phyloP scores from a whole-genome alignment of 352 stramenopile genomes.

The Phytophthora citrophthora region DNA sequence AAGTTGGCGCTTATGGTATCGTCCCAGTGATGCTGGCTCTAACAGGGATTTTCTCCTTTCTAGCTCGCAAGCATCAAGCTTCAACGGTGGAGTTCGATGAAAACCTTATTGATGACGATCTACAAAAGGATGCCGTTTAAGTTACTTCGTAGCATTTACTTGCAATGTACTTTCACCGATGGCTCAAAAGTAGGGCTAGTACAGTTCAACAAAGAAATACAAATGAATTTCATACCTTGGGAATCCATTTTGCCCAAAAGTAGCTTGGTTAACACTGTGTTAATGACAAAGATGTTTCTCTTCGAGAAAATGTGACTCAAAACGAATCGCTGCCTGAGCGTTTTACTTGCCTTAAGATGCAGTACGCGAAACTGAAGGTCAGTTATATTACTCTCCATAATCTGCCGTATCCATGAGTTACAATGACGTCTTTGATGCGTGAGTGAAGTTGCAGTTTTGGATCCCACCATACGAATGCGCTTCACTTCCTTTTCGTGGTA shows the following conservation, averaged over 20 bases:
- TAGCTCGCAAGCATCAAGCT: slow-evolving; percentile 3
- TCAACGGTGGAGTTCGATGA: slow-evolving; percentile 19
- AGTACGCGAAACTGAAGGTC: too few relatives aligned
- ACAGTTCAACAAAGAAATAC: too few relatives aligned
- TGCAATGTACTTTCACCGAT: too few relatives aligned
- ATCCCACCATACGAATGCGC: slow-evolving; percentile 4
- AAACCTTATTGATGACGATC: slow-evolving; percentile 20
- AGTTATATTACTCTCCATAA: neutral
- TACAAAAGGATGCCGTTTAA: neutral
- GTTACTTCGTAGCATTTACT: too few relatives aligned
- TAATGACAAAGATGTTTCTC: too few relatives aligned
- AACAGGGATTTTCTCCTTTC: slow-evolving; percentile 21
- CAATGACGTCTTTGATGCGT: slow-evolving; percentile 10
- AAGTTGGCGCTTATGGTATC: slow-evolving; percentile 46
- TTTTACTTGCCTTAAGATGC: too few relatives aligned
- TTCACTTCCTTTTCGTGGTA: neutral
- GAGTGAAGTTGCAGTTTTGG: slow-evolving; percentile 15
- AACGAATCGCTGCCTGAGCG: too few relatives aligned
- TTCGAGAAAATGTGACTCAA: too few relatives aligned
- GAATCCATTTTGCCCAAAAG: too few relatives aligned
- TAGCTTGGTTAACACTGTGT: too few relatives aligned
- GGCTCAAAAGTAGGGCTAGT: too few relatives aligned
- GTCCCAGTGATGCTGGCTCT: slow-evolving; percentile 15
- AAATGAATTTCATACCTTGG: too few relatives aligned
- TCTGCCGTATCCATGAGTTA: neutral